Conservation (phyloP, 805 yeast species). For the Blastobotrys muscicola region DNA sequence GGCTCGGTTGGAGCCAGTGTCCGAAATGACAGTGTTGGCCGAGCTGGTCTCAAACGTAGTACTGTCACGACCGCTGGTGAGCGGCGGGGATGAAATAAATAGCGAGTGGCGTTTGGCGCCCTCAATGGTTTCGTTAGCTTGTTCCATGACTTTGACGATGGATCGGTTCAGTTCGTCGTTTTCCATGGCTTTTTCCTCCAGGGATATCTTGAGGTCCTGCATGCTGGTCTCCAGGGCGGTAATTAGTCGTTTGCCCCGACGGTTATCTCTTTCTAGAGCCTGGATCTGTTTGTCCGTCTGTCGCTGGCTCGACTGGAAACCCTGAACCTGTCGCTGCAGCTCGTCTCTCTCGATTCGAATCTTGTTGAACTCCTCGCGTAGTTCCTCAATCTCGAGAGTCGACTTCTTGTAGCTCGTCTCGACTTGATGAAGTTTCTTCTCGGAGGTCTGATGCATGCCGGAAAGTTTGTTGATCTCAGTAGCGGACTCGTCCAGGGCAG, state of each 20-base stretch:
- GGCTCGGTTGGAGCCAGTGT: not conserved
- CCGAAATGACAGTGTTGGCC: not conserved
- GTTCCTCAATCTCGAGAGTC: conserved; percentile 8
- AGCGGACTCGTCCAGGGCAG: conserved; percentile 2
- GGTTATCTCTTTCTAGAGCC: conserved; percentile 16
- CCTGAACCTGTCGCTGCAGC: conserved; percentile 24
- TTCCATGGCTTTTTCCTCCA: conserved; percentile 29
- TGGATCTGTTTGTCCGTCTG: conserved; percentile 20
- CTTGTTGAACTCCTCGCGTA: conserved; percentile 5
- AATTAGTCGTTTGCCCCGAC: conserved; percentile 16
- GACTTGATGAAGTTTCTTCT: conserved; percentile 7
- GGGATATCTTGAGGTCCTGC: conserved; percentile 26
- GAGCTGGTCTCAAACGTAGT: not conserved
- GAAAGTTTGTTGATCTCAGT: conserved; percentile 1
- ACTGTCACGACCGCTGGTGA: not conserved
- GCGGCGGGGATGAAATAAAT: conserved; percentile 8
- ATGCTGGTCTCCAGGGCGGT: conserved; percentile 20
- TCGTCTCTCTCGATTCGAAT: conserved; percentile 19
- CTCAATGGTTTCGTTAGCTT: conserved; percentile 20
- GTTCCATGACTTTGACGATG: conserved; percentile 21
- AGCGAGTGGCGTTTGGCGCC: conserved; percentile 20
- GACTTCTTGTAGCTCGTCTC: conserved; percentile 7
- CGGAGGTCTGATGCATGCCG: not conserved
- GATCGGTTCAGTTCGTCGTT: conserved; percentile 26
- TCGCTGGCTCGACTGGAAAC: conserved; percentile 19